Evolutionary conservation across 352 stramenopile genomes (phyloP).

Genomic region (Phytophthora colocasiae): DNA sequence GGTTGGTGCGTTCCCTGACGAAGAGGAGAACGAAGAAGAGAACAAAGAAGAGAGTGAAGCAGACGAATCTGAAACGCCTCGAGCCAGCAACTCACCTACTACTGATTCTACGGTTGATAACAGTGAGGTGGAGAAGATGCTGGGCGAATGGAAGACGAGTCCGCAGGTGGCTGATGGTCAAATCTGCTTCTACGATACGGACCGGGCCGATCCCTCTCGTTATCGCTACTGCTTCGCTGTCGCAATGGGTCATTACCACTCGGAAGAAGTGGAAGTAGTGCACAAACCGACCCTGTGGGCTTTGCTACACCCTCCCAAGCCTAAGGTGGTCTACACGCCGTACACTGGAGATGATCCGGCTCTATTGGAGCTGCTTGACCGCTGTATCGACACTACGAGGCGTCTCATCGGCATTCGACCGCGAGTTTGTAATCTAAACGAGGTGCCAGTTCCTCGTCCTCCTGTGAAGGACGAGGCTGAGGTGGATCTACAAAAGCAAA

Average conservation of each 20-base stretch:
- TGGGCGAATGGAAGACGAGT: constrained; percentile 31
- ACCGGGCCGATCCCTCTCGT: constrained; percentile 59
- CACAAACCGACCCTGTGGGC: constrained; percentile 49
- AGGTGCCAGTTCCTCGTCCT: constrained; percentile 45
- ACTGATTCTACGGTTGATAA: constrained; percentile 6
- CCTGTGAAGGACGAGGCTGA: constrained; percentile 19
- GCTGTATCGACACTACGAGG: constrained; percentile 70
- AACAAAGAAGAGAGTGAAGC: not conserved
- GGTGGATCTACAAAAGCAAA: constrained; percentile 37
- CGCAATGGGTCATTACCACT: constrained; percentile 63
- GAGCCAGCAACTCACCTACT: constrained; percentile 5
- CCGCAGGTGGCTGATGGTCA: constrained; percentile 66
- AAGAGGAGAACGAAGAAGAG: constrained; percentile 17
- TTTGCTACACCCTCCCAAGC: constrained; percentile 41
- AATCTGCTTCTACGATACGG: constrained; percentile 75
- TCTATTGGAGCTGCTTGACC: constrained; percentile 56
- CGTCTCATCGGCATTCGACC: constrained; percentile 52
- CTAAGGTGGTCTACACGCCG: constrained; percentile 54
- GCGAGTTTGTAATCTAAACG: constrained; percentile 51
- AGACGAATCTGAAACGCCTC: constrained; percentile 11
- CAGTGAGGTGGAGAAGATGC: constrained; percentile 12
- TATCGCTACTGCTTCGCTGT: constrained; percentile 73
- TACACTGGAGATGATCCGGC: constrained; percentile 60
- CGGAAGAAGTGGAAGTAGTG: constrained; percentile 51
- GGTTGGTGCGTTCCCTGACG: constrained; percentile 14